Evolutionary conservation across 345 rosid genomes (phyloP).

Genomic region (Nephelium lappaceum): DNA sequence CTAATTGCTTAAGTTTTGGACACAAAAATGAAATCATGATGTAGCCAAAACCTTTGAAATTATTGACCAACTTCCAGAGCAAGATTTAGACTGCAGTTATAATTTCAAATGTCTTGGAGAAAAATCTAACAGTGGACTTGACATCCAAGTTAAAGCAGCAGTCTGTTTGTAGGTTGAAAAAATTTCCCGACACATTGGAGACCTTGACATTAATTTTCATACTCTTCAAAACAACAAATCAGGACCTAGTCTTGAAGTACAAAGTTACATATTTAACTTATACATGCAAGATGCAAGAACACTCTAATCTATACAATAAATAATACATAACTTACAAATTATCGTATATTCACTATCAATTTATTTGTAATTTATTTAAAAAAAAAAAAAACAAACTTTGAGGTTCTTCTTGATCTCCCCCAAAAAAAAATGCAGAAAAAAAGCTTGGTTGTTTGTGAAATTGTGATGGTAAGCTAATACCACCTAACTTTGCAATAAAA

Average conservation of each 20-base stretch:
- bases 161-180: neutral
- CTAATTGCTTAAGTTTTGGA: neutral
- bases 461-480: neutral
- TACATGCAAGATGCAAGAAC: too few species aligned
- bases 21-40: neutral
- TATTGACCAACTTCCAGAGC: neutral
- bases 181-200: neutral
- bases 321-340: neutral
- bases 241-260: neutral
- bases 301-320: too few species aligned
- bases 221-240: neutral
- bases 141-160: neutral
- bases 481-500: neutral
- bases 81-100: neutral
- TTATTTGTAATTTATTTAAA: too few species aligned
- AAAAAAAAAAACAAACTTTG: too few species aligned
- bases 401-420: neutral
- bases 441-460: neutral
- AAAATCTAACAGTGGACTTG: neutral
- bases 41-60: neutral
- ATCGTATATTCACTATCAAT: too few species aligned
- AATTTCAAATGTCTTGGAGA: conserved; percentile 7
- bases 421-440: neutral
- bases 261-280: neutral
- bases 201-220: neutral